Conservation (phyloP, 2,329 filamentous ascomycete genomes). For the Colletotrichum caudatum region DNA sequence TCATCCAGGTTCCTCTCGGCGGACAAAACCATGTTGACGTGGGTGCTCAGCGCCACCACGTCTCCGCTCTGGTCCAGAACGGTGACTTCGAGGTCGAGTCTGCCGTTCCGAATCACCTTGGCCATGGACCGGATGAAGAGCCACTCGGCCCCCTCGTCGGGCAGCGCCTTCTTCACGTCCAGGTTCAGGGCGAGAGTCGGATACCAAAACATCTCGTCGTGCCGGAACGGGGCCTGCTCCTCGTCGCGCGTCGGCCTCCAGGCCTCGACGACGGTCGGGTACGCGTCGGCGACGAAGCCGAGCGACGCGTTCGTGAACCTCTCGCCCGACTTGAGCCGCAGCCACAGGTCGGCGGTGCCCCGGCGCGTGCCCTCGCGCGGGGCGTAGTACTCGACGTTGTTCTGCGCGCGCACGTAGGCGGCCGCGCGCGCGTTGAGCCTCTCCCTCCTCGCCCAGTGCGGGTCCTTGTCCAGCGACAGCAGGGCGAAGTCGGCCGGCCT, state of each 20-base stretch:
- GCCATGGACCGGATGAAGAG: constrained; percentile 73
- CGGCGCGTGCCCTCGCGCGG: constrained; percentile 34
- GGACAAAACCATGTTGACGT: constrained; percentile 41
- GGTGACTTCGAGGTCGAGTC: constrained; percentile 80
- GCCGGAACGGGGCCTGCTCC: constrained; percentile 50
- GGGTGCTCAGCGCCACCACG: constrained; percentile 47
- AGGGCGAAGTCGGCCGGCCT: constrained; percentile 46
- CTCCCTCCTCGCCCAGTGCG: constrained; percentile 46
- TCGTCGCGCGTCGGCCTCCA: constrained; percentile 51
- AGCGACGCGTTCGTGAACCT: constrained; percentile 74
- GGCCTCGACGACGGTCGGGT: constrained; percentile 73
- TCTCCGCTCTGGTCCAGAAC: constrained; percentile 64
- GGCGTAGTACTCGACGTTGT: constrained; percentile 46
- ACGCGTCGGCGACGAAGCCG: constrained; percentile 76
- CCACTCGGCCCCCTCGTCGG: constrained; percentile 77
- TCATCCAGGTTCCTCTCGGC: constrained; percentile 41
- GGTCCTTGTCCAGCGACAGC: constrained; percentile 45
- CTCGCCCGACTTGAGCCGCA: constrained; percentile 69
- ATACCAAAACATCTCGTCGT: constrained; percentile 71
- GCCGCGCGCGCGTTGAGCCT: constrained; percentile 17
- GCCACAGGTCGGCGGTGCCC: constrained; percentile 70
- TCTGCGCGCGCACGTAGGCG: constrained; percentile 45
- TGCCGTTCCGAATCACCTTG: constrained; percentile 77
- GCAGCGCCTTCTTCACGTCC: constrained; percentile 80
- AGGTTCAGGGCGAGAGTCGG: constrained; percentile 81